These are phyloP conservation scores for Phytophthora idaei DNA, from an alignment of 352 stramenopile genomes.

Conservation along the genomic window DNA sequence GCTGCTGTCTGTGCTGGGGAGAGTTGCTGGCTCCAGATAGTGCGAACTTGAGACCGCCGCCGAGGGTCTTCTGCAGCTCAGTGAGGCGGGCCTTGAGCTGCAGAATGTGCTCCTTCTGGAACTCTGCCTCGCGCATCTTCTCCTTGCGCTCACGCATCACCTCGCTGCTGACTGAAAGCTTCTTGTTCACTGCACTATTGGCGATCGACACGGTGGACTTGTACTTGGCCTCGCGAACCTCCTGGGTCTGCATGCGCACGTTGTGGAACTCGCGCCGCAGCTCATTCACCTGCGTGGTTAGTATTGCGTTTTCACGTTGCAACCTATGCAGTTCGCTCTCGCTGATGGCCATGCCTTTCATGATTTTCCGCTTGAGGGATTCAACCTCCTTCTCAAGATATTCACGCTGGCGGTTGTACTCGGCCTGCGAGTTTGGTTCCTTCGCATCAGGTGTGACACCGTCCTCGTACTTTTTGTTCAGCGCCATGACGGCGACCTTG, in stretches of 20 bases:
- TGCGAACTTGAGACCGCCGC: slow-evolving; percentile 61
- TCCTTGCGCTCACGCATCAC: slow-evolving; percentile 39
- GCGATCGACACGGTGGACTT: slow-evolving; percentile 26
- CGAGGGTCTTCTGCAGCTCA: slow-evolving; percentile 67
- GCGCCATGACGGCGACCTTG: slow-evolving; percentile 75
- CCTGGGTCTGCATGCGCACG: slow-evolving; percentile 74
- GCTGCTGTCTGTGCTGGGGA: slow-evolving; percentile 32
- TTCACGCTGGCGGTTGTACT: slow-evolving; percentile 92
- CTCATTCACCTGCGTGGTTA: slow-evolving; percentile 87
- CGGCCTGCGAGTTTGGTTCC: slow-evolving; percentile 89
- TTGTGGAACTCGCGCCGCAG: slow-evolving; percentile 82
- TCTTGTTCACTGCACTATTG: slow-evolving; percentile 32
- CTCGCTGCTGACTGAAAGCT: slow-evolving; percentile 20
- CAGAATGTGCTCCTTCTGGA: slow-evolving; percentile 74
- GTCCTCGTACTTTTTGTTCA: slow-evolving; percentile 90
- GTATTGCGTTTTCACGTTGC: slow-evolving; percentile 81
- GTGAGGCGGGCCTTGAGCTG: slow-evolving; percentile 72
- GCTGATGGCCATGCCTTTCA: slow-evolving; percentile 87
- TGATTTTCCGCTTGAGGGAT: slow-evolving; percentile 91
- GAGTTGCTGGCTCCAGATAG: slow-evolving; percentile 45
- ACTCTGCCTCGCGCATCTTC: slow-evolving; percentile 67
- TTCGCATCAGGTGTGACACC: slow-evolving; percentile 72
- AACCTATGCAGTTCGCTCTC: slow-evolving; percentile 81
- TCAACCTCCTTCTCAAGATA: slow-evolving; percentile 92
- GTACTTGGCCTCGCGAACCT: slow-evolving; percentile 58